A percentile compares a stretch with the other conserved stretches of the same genome.
These are phyloP conservation scores for Hypoxylon sp. DNA, from an alignment of 2,329 filamentous ascomycete genomes.

Conservation along the genomic window DNA sequence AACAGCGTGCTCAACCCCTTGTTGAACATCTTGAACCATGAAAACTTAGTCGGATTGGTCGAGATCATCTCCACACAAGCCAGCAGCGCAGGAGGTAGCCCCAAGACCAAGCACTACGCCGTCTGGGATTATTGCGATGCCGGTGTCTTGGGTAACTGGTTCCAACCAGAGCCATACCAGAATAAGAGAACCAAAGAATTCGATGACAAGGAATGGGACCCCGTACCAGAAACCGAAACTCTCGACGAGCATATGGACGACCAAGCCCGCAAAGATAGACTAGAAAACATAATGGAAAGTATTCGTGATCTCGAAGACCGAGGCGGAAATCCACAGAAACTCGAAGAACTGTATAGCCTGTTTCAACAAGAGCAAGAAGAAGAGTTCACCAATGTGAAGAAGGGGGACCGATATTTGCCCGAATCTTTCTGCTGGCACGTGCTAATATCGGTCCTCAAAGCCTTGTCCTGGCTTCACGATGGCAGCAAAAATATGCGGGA, in stretches of 20 bases:
- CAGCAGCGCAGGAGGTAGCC: conserved; percentile 27
- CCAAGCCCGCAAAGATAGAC: background rate
- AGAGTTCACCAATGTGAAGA: conserved; percentile 27
- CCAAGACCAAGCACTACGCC: conserved; percentile 28
- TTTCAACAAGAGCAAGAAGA: conserved; percentile 33
- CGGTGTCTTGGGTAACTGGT: conserved; percentile 56
- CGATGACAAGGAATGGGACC: background rate
- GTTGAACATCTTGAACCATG: conserved; percentile 56
- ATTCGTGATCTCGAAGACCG: no score
- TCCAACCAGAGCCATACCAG: conserved; percentile 35
- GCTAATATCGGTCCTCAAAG: conserved; percentile 56
- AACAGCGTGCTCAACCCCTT: conserved; percentile 43
- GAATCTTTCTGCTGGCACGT: conserved; percentile 67
- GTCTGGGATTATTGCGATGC: conserved; percentile 64
- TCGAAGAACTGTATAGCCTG: no score
- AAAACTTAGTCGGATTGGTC: conserved; percentile 57
- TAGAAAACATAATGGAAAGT: background rate
- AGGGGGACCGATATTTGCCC: conserved; percentile 51
- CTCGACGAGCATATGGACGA: background rate
- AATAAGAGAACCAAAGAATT: background rate
- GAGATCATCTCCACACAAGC: conserved; percentile 47
- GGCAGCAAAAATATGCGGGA: conserved; percentile 48
- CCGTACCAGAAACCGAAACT: background rate
- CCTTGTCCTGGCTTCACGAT: conserved; percentile 62
- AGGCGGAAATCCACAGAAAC: no score